Percentiles rank a stretch among this genome's conserved stretches.
Conservation (phyloP, 2,329 filamentous ascomycete genomes). For the Alternaria metachromatica region DNA sequence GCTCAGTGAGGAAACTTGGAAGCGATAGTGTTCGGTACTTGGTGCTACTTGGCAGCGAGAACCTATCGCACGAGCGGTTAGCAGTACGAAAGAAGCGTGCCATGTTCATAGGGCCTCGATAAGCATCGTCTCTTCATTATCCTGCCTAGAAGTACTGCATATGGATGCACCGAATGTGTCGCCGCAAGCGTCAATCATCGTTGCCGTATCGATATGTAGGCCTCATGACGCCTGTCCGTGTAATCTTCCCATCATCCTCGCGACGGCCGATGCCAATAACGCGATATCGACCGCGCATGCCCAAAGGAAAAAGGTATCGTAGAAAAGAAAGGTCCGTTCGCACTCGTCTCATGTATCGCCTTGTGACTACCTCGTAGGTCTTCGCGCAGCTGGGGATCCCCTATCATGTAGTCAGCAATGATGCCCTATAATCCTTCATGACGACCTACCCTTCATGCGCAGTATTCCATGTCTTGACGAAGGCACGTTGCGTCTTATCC, state of each 20-base stretch:
- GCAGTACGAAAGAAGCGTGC: background rate
- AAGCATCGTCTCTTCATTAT: background rate
- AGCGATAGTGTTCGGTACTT: background rate
- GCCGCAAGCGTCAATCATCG: background rate
- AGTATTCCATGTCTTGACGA: constrained; percentile 60
- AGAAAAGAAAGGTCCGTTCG: background rate
- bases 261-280: background rate
- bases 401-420: background rate
- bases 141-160: background rate
- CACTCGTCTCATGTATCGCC: background rate
- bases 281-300: background rate
- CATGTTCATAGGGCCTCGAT: background rate
- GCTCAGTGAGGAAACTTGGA: background rate
- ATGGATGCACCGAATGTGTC: background rate
- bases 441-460: constrained; percentile 32
- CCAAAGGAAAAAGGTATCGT: background rate
- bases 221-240: background rate
- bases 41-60: background rate
- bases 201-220: background rate
- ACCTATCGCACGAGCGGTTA: background rate
- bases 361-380: background rate
- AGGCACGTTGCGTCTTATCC: constrained; percentile 71
- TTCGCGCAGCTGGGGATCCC: background rate
- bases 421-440: background rate
- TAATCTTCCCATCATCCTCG: background rate